A percentile compares a stretch with the other conserved stretches of the same genome.
Conservation (phyloP, 2,329 filamentous ascomycete genomes). For the Ophioceras dolichostomum region DNA sequence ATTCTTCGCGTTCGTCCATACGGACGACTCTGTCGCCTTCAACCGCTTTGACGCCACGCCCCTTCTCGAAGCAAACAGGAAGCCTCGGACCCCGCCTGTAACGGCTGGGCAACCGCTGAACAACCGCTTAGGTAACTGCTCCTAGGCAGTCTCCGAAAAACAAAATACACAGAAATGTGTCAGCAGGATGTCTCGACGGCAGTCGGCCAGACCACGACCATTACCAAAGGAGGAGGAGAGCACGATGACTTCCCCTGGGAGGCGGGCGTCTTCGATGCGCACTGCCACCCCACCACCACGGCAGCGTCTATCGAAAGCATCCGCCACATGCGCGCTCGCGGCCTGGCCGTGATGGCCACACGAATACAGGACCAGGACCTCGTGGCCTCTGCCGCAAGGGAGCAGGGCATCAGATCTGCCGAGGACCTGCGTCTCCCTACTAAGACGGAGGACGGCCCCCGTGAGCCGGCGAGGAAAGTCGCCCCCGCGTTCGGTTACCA, state of each 20-base stretch:
- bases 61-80: no score
- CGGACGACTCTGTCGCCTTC: no score
- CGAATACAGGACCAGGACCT: slow-evolving; percentile 63
- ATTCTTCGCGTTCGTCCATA: no score
- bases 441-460: not conserved
- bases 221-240: no score
- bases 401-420: slow-evolving; percentile 32
- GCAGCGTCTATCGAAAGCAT: slow-evolving; percentile 49
- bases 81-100: no score
- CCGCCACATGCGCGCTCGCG: slow-evolving; percentile 50
- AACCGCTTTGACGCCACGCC: no score
- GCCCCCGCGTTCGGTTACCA: slow-evolving; percentile 79
- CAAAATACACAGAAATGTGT: no score
- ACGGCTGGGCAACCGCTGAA: no score
- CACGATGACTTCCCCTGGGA: slow-evolving; percentile 50
- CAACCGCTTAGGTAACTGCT: no score
- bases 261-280: slow-evolving; percentile 61
- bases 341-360: slow-evolving; percentile 67
- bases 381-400: slow-evolving; percentile 47
- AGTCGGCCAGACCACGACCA: no score
- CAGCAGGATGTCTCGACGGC: no score
- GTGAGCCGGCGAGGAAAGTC: slow-evolving; percentile 16
- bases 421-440: slow-evolving; percentile 6
- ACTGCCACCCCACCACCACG: slow-evolving; percentile 76
- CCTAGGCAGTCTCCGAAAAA: no score